Conservation (phyloP, 768 basidiomycete species). For the Boletus rubroflammeus region DNA sequence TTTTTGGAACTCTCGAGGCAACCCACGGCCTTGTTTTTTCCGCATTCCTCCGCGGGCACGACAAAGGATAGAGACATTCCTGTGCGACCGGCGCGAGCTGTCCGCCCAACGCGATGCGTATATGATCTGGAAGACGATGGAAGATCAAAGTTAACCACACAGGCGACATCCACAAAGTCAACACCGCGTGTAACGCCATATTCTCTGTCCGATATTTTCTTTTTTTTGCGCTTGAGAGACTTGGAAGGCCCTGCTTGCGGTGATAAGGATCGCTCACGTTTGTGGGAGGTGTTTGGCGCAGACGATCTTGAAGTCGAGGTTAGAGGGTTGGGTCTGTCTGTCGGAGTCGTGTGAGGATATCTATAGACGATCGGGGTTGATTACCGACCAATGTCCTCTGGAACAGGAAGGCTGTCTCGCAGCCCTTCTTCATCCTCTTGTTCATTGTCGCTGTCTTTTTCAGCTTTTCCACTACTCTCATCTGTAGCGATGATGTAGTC, state of each 20-base stretch:
- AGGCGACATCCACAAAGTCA: constrained; percentile 95
- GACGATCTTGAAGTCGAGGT: constrained; percentile 15
- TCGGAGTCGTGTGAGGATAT: constrained; percentile 24
- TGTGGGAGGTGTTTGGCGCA: constrained; percentile 29
- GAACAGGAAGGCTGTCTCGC: background rate
- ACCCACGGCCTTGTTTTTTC: constrained; percentile 71
- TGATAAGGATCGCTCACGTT: constrained; percentile 58
- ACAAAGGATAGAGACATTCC: constrained; percentile 92
- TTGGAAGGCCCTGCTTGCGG: constrained; percentile 37
- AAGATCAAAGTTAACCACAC: constrained; percentile 98
- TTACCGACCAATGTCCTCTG: constrained; percentile 32
- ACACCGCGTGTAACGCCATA: constrained; percentile 95
- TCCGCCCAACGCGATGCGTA: constrained; percentile 93
- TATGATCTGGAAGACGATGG: constrained; percentile 84
- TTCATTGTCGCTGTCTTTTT: constrained; percentile 49
- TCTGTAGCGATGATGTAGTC: constrained; percentile 99
- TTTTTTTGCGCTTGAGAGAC: constrained; percentile 50
- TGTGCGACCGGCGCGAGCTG: constrained; percentile 91
- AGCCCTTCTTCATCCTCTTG: constrained; percentile 34
- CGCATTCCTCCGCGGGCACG: constrained; percentile 65
- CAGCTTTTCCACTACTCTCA: constrained; percentile 62
- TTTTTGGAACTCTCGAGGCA: constrained; percentile 61
- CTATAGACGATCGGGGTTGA: background rate
- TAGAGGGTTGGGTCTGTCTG: constrained; percentile 46
- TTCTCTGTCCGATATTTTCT: constrained; percentile 59